Percentiles rank a stretch among this genome's conserved stretches.
These are phyloP conservation scores for Aureobasidium sp. DNA, from an alignment of 2,329 filamentous ascomycete species.

Conservation along the genomic window DNA sequence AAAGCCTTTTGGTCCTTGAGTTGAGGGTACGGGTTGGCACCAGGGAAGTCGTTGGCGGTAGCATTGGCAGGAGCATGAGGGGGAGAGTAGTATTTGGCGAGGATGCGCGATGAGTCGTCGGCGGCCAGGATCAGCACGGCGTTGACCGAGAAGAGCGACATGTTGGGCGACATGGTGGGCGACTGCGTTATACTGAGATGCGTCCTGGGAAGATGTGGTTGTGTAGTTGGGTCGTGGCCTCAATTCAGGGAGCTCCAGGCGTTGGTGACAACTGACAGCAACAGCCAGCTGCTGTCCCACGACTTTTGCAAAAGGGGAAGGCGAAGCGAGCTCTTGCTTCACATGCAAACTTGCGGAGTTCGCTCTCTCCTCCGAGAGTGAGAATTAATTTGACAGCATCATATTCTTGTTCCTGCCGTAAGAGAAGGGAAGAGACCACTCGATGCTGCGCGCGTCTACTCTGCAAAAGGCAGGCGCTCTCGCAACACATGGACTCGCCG, in stretches of 20 bases:
- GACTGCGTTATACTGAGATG: background rate
- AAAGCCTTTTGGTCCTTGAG: constrained; percentile 93
- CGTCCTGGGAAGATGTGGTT: background rate
- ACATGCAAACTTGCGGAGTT: constrained; percentile 11
- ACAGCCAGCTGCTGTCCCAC: constrained; percentile 1
- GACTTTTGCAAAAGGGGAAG: constrained; percentile 6
- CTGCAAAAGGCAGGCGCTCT: constrained; percentile 8
- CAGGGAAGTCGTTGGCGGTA: constrained; percentile 52
- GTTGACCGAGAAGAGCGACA: constrained; percentile 49
- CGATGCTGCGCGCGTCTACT: constrained; percentile 8
- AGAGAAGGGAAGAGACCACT: background rate
- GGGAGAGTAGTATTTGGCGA: constrained; percentile 84
- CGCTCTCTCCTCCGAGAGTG: constrained; percentile 8
- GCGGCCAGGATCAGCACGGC: constrained; percentile 51
- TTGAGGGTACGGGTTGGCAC: constrained; percentile 74
- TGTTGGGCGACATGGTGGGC: constrained; percentile 43
- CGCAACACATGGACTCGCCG: constrained; percentile 4
- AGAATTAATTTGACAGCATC: background rate
- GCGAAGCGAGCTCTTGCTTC: constrained; percentile 2
- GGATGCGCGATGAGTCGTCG: constrained; percentile 85
- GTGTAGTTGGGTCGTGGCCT: background rate
- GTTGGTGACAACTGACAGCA: background rate
- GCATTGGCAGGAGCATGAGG: constrained; percentile 59
- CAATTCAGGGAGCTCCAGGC: constrained; percentile 10
- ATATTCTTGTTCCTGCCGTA: background rate